Evolutionary conservation across 1,284 basidiomycete genomes (phyloP).

Genomic region (Puccinia sorghi): DNA sequence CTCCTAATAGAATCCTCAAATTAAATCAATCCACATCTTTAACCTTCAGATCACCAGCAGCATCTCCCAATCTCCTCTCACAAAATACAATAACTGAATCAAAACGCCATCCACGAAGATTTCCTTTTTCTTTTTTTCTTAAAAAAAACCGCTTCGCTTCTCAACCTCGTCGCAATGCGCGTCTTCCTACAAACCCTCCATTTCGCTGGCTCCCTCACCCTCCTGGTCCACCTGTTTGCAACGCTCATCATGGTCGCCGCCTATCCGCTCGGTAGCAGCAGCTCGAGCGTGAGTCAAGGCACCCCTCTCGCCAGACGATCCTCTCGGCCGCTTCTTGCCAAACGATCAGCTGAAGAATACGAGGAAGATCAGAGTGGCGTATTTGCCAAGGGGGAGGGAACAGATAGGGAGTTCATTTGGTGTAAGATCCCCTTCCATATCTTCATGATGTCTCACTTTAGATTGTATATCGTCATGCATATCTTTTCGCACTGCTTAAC

Average conservation of each 20-base stretch:
- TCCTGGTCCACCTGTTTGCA: neutral
- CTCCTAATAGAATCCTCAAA: neutral
- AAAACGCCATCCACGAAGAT: neutral
- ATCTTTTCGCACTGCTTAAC: neutral
- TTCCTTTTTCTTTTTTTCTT: too few species aligned
- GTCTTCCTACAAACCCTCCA: neutral
- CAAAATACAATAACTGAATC: neutral
- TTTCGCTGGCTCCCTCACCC: neutral
- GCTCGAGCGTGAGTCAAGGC: neutral
- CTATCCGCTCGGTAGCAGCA: constrained; percentile 3
- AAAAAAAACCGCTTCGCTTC: neutral
- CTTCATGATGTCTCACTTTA: neutral
- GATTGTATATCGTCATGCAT: too few species aligned
- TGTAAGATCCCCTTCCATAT: neutral
- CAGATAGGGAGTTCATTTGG: constrained; percentile 17
- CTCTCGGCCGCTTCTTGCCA: neutral
- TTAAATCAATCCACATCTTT: neutral
- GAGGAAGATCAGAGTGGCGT: constrained; percentile 7
- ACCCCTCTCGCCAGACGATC: neutral
- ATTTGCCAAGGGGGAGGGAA: constrained; percentile 5
- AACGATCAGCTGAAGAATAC: constrained; percentile 7
- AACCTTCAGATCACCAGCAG: neutral
- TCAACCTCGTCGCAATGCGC: neutral
- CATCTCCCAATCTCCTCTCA: neutral
- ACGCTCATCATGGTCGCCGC: neutral